phyloP scores from a whole-genome alignment of 352 stramenopile genomes.

The Aphanomyces stellatus region DNA sequence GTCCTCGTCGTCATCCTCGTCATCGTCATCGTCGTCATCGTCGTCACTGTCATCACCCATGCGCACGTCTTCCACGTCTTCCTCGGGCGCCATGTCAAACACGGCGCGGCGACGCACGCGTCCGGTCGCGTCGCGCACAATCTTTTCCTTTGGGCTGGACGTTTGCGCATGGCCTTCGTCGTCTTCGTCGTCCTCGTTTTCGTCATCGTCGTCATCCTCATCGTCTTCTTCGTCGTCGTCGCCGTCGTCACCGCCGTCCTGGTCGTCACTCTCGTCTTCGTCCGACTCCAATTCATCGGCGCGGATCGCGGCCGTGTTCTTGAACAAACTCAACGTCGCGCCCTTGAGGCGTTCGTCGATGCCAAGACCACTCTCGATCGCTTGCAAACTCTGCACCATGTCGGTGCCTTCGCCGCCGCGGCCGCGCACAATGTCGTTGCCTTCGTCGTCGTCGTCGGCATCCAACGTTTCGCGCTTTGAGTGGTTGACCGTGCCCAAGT shows the following conservation, averaged over 20 bases:
- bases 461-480: constrained; percentile 78
- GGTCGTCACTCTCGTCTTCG: constrained; percentile 50
- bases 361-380: constrained; percentile 52
- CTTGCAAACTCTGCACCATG: constrained; percentile 94
- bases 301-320: constrained; percentile 81
- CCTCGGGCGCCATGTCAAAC: constrained; percentile 53
- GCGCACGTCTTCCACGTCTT: constrained; percentile 33
- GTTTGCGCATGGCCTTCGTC: constrained; percentile 38
- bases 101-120: constrained; percentile 69
- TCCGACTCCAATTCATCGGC: constrained; percentile 65
- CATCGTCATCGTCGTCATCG: constrained; percentile 39
- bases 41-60: not conserved
- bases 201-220: constrained; percentile 35
- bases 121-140: constrained; percentile 59
- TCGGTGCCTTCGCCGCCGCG: constrained; percentile 78
- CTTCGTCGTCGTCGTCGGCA: constrained; percentile 33
- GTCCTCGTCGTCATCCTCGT: constrained; percentile 35
- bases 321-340: constrained; percentile 94
- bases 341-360: constrained; percentile 93
- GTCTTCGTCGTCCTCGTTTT: constrained; percentile 42
- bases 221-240: constrained; percentile 42
- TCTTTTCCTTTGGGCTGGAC: constrained; percentile 39
- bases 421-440: constrained; percentile 39
- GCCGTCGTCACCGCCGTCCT: constrained; percentile 33
- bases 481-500: constrained; percentile 91